Base-by-base conservation (phyloP, 1,284 basidiomycete species). In the Marasmius sp. region DNA sequence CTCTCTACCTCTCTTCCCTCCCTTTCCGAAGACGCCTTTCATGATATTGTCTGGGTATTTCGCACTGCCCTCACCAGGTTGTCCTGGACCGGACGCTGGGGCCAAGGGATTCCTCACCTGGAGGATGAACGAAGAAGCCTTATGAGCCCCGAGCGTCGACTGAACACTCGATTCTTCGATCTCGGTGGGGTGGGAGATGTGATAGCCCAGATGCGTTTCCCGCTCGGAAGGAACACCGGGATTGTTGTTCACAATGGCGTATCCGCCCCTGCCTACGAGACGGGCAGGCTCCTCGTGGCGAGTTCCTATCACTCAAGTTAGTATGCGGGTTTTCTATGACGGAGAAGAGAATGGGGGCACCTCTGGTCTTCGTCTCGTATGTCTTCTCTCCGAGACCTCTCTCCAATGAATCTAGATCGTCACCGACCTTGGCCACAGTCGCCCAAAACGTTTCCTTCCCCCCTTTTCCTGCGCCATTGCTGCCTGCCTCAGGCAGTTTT, bases 301-400 rank as follows among this genome's bases (percentile, higher is more conserved):
- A 8, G 78, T 76, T 54, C 86, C 84, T 84, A 58, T 33, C 38
- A 36, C 38, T 6, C 34, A 47, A 20, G 43, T 36, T 36, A 47
- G 33, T 18, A 43, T 50, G 33, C 47, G 54, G n/a, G n/a, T n/a
- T 37, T 45, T 50, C 9, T 51, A 9, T 9, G 37, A 33, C 41
- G 22, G 39, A 47, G 16, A 14, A 34, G 18, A 62, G 18, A 16
- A 34, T 48, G 10, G 9, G 61, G 59, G 45, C 47, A 83, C 83
- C 86, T 73, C 79, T 74, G 4, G 86, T 90, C 71, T 88, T 88
- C 0, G 88, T 90, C 68, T 89, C 83, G 66, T 88, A 88, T 3
- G 75, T 76, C 67, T 81, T 84, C 49, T 77, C 78, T 0, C 81
- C 84, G 12, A 89, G 70, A 0, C 81, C 80, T 36, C 80, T 74